phyloP scores from a whole-genome alignment of 805 yeast genomes.

The Yarrowia divulgata region DNA sequence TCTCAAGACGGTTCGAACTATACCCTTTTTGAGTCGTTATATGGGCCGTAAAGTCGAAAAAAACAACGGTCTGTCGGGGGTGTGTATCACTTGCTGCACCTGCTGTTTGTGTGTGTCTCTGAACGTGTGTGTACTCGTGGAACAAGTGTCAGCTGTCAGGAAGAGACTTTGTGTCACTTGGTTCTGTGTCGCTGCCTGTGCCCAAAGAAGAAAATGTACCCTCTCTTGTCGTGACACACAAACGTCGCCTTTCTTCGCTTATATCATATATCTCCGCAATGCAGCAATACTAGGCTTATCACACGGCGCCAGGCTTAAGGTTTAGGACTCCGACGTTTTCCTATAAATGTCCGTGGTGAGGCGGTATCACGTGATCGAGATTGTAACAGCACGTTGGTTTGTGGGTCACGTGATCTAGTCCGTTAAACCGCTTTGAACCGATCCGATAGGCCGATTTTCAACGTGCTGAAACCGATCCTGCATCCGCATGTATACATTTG shows the following conservation, averaged over 20 bases:
- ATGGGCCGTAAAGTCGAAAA: too few relatives aligned
- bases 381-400: background rate
- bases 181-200: too few relatives aligned
- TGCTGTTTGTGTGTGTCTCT: background rate
- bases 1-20: background rate
- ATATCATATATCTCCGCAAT: conserved; percentile 22
- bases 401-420: background rate
- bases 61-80: too few relatives aligned
- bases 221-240: background rate
- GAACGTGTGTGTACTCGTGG: background rate
- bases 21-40: too few relatives aligned
- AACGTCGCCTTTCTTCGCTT: background rate
- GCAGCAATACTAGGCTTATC: conserved; percentile 30
- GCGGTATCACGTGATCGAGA: background rate
- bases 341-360: background rate
- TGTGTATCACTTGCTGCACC: background rate
- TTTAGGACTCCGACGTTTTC: conserved; percentile 13
- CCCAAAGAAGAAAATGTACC: background rate
- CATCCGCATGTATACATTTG: background rate
- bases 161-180: too few relatives aligned
- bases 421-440: background rate
- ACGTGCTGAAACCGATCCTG: background rate
- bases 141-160: background rate
- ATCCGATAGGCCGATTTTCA: background rate
- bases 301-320: conserved; percentile 15